A percentile compares a stretch with the other conserved stretches of the same genome.
Evolutionary conservation across 768 basidiomycete genomes (phyloP).

Genomic region (Tylopilus intermedius): DNA sequence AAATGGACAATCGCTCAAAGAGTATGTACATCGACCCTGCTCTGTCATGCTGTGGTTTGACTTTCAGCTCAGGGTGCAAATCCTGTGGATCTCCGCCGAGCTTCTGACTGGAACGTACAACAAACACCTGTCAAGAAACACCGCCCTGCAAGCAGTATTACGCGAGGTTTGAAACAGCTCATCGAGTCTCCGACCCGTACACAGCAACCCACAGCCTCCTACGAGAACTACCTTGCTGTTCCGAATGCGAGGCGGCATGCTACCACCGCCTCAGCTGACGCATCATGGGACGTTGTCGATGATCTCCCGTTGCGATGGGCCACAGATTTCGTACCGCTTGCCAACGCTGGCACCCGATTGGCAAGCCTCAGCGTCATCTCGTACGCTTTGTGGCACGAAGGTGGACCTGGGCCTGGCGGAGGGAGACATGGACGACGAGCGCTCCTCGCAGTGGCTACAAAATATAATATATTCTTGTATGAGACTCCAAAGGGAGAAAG

Average conservation of each 20-base stretch:
- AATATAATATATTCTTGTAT: constrained; percentile 66
- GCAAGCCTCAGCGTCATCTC: constrained; percentile 52
- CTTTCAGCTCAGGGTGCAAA: constrained; percentile 41
- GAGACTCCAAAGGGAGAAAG: constrained; percentile 81
- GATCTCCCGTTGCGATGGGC: constrained; percentile 77
- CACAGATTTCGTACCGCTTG: constrained; percentile 81
- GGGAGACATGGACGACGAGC: constrained; percentile 42
- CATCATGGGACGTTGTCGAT: constrained; percentile 71
- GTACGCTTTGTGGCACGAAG: constrained; percentile 67
- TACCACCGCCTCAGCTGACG: constrained; percentile 38
- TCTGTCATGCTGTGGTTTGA: constrained; percentile 7
- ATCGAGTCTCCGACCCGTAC: constrained; percentile 35
- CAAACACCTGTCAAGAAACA: constrained; percentile 43
- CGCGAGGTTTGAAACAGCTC: constrained; percentile 59
- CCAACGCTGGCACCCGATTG: constrained; percentile 59
- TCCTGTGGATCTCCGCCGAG: constrained; percentile 56
- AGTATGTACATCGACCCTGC: constrained; percentile 32
- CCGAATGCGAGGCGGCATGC: constrained; percentile 23
- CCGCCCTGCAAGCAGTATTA: constrained; percentile 52
- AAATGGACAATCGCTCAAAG: constrained; percentile 69
- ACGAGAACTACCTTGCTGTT: constrained; percentile 29
- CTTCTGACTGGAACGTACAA: constrained; percentile 48
- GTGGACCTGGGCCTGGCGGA: constrained; percentile 40
- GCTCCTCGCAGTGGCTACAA: constrained; percentile 72
- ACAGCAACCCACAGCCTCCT: constrained; percentile 23